Evolutionary conservation across 768 basidiomycete genomes (phyloP).

Genomic region (Kwoniella sp.): DNA sequence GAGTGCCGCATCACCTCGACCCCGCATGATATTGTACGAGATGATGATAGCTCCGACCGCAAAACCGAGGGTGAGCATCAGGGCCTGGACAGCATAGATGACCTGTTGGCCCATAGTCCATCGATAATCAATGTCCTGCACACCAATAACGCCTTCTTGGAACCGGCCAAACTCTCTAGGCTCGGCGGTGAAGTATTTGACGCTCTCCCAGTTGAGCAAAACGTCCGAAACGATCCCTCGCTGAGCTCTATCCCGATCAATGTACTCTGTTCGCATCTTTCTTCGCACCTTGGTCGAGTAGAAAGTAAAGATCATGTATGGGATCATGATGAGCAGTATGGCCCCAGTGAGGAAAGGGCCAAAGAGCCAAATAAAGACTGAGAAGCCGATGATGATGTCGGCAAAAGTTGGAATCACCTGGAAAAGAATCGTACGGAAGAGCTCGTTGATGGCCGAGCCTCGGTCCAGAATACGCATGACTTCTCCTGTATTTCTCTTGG

Average conservation of each 20-base stretch:
- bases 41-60: conserved; percentile 81
- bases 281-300: conserved; percentile 73
- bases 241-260: conserved; percentile 75
- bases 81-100: conserved; percentile 67
- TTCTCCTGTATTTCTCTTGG: conserved; percentile 80
- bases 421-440: conserved; percentile 78
- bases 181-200: conserved; percentile 85
- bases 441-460: conserved; percentile 81
- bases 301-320: conserved; percentile 56
- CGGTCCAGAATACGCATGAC: conserved; percentile 68
- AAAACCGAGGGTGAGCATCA: conserved; percentile 64
- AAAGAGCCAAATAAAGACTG: conserved; percentile 53
- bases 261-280: conserved; percentile 73
- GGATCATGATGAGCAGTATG: conserved; percentile 71
- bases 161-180: conserved; percentile 74
- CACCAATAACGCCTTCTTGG: conserved; percentile 68
- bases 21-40: conserved; percentile 66
- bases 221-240: conserved; percentile 66
- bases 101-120: conserved; percentile 74
- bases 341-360: conserved; percentile 60
- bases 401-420: conserved; percentile 77
- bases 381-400: conserved; percentile 63
- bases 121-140: conserved; percentile 72
- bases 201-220: conserved; percentile 62
- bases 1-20: conserved; percentile 62